Base-by-base conservation (phyloP, 2,329 filamentous ascomycete genomes). In the Pseudogymnoascus sp. region DNA sequence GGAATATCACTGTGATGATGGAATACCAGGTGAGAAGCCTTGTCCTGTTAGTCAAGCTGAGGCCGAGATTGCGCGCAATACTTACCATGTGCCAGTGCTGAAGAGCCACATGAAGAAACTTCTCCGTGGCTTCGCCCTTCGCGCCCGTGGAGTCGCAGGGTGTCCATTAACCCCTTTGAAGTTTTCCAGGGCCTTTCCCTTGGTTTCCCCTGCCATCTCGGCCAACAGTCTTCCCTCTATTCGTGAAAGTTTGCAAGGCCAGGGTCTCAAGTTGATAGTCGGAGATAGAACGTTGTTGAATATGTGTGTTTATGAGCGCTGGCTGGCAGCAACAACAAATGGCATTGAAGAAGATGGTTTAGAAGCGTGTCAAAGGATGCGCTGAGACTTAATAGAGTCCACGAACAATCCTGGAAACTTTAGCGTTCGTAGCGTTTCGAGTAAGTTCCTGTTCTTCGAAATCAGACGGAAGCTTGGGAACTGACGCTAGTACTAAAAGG, bases 21-120 rank as follows among this genome's bases (percentile, higher is more conserved):
- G 87, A 83, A 74, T 95, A 96, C 93, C 93, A 99, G 18, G 91
- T 88, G 64, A 87, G 75, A 51, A 97, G 75, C 71, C 93, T 93
- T 67, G 37, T 61, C 39, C 57, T 54, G 64, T 64, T 37, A 69
- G 60, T 62, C 42, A 64, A 59, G 59, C 60, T 31, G 14, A 10
- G 3, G 31, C 6, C 21, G 42, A 26, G 36, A 45, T 18, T 21
- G 21, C 3, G 40, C 1, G 29, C 65, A 59, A 63, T 39, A 68
- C 76, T 63, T 78, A 85, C 85, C 86, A 83, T 14, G 84, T 82
- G 34, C 81, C 67, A 16, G 79, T 75, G 72, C 76, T 83, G 66
- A 85, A 75, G 40, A 78, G 67, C 72, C 78, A 69, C 57, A 45
- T 42, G 23, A 64, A 59, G 54, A 62, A 61, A 26, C 29, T 45